A percentile compares a stretch with the other conserved stretches of the same genome.
Conservation (phyloP, 1,284 basidiomycete species). For the Golubevia pallescens region DNA sequence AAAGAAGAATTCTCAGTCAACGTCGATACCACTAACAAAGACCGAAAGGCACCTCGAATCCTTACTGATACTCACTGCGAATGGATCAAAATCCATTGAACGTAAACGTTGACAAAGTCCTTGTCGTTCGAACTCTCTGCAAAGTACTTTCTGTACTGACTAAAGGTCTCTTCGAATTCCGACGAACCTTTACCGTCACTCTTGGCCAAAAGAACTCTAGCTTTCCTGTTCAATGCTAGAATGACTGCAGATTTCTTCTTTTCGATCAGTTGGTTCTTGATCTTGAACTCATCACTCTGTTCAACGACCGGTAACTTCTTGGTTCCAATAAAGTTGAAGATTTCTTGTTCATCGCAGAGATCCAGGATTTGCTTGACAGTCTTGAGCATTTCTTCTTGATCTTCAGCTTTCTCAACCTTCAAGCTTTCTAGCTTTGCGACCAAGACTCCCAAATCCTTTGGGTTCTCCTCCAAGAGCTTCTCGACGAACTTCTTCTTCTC, state of each 20-base stretch:
- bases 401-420: constrained; percentile 21
- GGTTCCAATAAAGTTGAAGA: constrained; percentile 49
- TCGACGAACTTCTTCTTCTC: constrained; percentile 55
- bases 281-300: constrained; percentile 52
- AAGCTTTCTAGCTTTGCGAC: constrained; percentile 45
- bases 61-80: constrained; percentile 12
- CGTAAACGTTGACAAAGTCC: constrained; percentile 39
- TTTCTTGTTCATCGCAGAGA: constrained; percentile 42
- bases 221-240: constrained; percentile 48
- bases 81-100: constrained; percentile 45
- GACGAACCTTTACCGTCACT: constrained; percentile 13
- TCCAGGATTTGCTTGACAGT: constrained; percentile 45
- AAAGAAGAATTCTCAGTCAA: background rate
- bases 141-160: constrained; percentile 34
- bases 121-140: constrained; percentile 34
- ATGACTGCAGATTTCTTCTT: constrained; percentile 50
- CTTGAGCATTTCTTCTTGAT: constrained; percentile 18
- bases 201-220: constrained; percentile 29
- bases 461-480: constrained; percentile 48
- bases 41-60: no score
- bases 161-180: constrained; percentile 28
- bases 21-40: background rate
- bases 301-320: constrained; percentile 44
- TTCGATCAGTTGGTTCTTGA: constrained; percentile 43
- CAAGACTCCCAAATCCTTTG: constrained; percentile 48